These are phyloP conservation scores for Chimonanthus praecox DNA, from an alignment of 164 flowering plant genomes.

Conservation along the genomic window DNA sequence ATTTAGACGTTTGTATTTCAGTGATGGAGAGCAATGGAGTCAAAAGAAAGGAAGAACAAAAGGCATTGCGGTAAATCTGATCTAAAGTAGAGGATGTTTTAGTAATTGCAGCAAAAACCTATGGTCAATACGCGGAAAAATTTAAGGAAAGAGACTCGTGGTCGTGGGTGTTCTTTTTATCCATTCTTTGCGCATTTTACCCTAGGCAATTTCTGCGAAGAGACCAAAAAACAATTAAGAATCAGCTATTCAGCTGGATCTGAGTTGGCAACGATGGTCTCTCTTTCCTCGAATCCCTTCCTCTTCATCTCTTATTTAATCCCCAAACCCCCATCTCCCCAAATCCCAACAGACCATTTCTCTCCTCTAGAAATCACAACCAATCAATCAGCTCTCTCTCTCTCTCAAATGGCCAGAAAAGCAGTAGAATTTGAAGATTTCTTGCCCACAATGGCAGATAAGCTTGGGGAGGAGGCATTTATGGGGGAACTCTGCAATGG, in stretches of 20 bases:
- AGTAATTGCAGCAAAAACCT: background rate
- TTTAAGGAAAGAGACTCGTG: background rate
- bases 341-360: background rate
- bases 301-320: background rate
- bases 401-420: conserved; percentile 2
- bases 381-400: background rate
- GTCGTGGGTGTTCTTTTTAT: background rate
- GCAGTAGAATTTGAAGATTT: conserved; percentile 23
- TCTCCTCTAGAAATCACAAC: background rate
- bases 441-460: conserved; percentile 26
- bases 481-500: conserved; percentile 33
- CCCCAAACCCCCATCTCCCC: background rate
- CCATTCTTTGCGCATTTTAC: background rate
- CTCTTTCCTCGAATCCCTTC: conserved; percentile 5
- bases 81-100: background rate
- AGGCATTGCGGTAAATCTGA: background rate
- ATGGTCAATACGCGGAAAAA: background rate
- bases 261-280: background rate
- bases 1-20: no score
- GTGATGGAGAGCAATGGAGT: no score
- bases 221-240: background rate
- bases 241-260: background rate
- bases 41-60: background rate
- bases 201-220: conserved; percentile 1
- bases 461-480: conserved; percentile 27